A percentile compares a stretch with the other conserved stretches of the same genome.
Conservation (phyloP, 257 asterid genomes). For the Salvia splendens region DNA sequence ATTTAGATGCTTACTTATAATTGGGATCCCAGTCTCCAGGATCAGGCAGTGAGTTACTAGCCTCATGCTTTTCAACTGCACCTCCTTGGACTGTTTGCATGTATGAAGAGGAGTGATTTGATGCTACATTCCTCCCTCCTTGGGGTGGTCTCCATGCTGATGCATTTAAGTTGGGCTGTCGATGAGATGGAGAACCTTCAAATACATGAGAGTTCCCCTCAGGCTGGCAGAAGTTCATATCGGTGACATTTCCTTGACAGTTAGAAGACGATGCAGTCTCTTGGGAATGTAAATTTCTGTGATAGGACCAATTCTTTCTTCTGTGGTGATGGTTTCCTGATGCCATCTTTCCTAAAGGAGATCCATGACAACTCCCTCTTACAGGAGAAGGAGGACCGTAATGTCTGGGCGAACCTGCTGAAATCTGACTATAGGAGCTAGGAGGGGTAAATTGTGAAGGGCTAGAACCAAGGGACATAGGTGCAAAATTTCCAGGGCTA, state of each 20-base stretch:
- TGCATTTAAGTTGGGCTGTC: conserved; percentile 50
- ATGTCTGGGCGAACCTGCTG: conserved; percentile 89
- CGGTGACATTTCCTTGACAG: conserved; percentile 66
- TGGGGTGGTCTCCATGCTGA: conserved; percentile 69
- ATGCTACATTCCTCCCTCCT: conserved; percentile 53
- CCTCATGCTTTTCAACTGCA: conserved; percentile 64
- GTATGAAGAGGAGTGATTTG: conserved; percentile 61
- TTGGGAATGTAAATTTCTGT: conserved; percentile 66
- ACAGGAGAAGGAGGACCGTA: conserved; percentile 96
- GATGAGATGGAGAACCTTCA: conserved; percentile 61
- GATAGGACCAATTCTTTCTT: conserved; percentile 69
- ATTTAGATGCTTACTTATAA: conserved; percentile 62
- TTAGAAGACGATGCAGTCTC: conserved; percentile 57
- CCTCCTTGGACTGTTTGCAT: conserved; percentile 54
- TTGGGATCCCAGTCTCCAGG: conserved; percentile 99
- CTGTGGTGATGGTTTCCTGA: conserved; percentile 75
- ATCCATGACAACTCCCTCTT: conserved; percentile 83
- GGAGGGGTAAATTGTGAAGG: conserved; percentile 99
- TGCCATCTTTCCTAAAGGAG: conserved; percentile 85
- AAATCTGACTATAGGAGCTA: conserved; percentile 63
- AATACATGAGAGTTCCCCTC: conserved; percentile 59
- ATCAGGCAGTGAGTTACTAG: conserved; percentile 79
- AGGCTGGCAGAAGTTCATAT: conserved; percentile 49
- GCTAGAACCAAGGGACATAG: conserved; percentile 97
- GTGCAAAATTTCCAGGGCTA: conserved; percentile 85